phyloP scores from a whole-genome alignment of 2,329 filamentous ascomycete genomes.

The Colletotrichum sublineola region DNA sequence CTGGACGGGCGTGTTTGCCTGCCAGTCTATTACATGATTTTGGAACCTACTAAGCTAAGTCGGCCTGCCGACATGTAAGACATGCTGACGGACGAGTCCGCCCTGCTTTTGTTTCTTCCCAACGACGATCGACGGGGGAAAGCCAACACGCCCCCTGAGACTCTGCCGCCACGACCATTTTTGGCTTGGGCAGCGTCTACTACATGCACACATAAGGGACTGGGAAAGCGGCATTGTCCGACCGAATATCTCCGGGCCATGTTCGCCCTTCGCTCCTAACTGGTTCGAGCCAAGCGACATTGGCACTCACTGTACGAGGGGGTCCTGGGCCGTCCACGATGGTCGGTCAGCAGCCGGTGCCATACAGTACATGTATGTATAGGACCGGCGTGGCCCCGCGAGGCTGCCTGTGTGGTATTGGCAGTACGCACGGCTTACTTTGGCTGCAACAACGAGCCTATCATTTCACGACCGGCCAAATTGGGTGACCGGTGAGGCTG shows the following conservation, averaged over 20 bases:
- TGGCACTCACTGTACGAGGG: not conserved
- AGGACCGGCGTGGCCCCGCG: slow-evolving; percentile 20
- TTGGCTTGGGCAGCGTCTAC: not conserved
- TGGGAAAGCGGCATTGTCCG: not conserved
- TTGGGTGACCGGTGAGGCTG: slow-evolving; percentile 40
- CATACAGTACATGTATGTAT: not conserved
- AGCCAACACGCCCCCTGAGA: not conserved
- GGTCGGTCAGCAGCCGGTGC: not conserved
- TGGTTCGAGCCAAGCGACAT: slow-evolving; percentile 16
- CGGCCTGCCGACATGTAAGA: too few relatives aligned
- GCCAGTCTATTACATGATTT: not conserved
- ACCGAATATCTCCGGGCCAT: not conserved
- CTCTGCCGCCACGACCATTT: too few relatives aligned
- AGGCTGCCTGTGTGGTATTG: slow-evolving; percentile 1
- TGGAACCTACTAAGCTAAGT: not conserved
- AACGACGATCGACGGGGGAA: slow-evolving; percentile 4
- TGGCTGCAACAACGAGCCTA: slow-evolving; percentile 15
- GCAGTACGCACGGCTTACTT: slow-evolving; percentile 7
- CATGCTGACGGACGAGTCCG: not conserved
- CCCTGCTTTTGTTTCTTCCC: not conserved
- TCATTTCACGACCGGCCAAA: slow-evolving; percentile 24
- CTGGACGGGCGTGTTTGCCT: not conserved
- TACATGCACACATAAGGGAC: not conserved
- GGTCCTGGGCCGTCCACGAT: not conserved
- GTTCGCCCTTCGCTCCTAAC: not conserved